Percentiles rank a stretch among this genome's conserved stretches.
Conservation (phyloP, 805 yeast species). For the Cyberlindnera japonica region DNA sequence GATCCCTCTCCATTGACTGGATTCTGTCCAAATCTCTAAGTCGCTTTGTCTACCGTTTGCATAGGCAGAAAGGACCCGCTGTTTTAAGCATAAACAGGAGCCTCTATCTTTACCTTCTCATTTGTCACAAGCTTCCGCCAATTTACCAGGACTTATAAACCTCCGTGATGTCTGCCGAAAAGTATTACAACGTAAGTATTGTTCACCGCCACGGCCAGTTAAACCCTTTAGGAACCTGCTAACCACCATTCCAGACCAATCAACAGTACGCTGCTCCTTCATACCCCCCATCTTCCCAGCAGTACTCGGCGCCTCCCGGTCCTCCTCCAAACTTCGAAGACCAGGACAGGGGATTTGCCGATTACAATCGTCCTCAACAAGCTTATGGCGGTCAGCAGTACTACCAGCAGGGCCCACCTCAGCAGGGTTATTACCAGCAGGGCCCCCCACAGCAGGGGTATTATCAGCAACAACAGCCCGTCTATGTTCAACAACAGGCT, state of each 20-base stretch:
- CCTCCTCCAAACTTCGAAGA: conserved; percentile 13
- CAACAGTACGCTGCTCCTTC: conserved; percentile 20
- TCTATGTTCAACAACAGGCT: conserved; percentile 51
- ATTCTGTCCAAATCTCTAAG: no score
- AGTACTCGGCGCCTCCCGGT: conserved; percentile 7
- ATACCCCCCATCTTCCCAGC: conserved; percentile 16
- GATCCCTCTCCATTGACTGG: no score
- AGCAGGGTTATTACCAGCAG: conserved; percentile 43
- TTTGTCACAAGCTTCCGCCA: no score
- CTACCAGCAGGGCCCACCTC: conserved; percentile 36
- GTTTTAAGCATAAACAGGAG: no score
- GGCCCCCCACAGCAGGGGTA: conserved; percentile 35
- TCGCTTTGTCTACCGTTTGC: no score
- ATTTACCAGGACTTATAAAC: neutral
- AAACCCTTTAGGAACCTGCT: neutral
- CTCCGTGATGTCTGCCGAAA: conserved; percentile 29
- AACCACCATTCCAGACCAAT: conserved; percentile 8
- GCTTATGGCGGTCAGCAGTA: conserved; percentile 24
- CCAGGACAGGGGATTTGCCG: conserved; percentile 20
- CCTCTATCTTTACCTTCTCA: no score
- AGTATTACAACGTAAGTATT: conserved; percentile 24
- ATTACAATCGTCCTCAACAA: conserved; percentile 22
- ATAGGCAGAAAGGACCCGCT: no score
- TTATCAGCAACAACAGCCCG: conserved; percentile 46
- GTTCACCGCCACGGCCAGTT: neutral